Evolutionary conservation across 805 yeast species (phyloP), one percentile per base, ranked within the genome.

Genomic region (Brettanomyces nanus): DNA sequence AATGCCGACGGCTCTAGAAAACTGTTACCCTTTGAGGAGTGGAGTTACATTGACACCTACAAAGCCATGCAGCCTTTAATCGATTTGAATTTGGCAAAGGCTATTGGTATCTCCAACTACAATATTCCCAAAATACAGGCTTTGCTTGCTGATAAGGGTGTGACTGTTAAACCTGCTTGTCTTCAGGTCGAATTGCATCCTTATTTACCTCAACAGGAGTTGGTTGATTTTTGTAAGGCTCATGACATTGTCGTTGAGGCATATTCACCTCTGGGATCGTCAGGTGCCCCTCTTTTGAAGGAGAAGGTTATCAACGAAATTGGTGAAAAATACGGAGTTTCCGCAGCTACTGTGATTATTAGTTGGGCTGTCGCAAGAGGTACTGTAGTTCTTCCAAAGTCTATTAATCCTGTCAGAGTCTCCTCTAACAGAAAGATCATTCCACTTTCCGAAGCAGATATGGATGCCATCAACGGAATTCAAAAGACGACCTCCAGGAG

Each of bases 141-240:
- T 37, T 59, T 85, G 38, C 65, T 82, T 34, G 58, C 58, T 14
- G 62, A 49, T 32, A 69, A 75, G 27, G 66, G 65, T 31, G 71
- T 69, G 37, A 69, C 60, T 22, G 56, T 73, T 35, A 69, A 66
- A 23, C 95, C 95, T 9, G 87, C 75, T 9, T 75, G 68, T 30
- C 76, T 80, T 61, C 95, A 85, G 65, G 68, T 83, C 42, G 95
- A 85, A 63, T 61, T 76, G 28, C 94, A 85, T 58, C 86, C 89
- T 33, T 69, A 69, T 44, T 65, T 80, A 41, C 84, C 84, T 33
- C 90, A 84, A 56, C 65, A 58, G 6, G 78, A 77, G 45, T 65
- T 84, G 44, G 53, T 71, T 22, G 69, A 71, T 22, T 80, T 54
- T 57, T 68, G 77, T 53, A 61, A 66, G 37, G 53, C 61, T 21